Base-by-base conservation (phyloP, 139 green algal genomes). In the Chlamydomonas asymmetrica region DNA sequence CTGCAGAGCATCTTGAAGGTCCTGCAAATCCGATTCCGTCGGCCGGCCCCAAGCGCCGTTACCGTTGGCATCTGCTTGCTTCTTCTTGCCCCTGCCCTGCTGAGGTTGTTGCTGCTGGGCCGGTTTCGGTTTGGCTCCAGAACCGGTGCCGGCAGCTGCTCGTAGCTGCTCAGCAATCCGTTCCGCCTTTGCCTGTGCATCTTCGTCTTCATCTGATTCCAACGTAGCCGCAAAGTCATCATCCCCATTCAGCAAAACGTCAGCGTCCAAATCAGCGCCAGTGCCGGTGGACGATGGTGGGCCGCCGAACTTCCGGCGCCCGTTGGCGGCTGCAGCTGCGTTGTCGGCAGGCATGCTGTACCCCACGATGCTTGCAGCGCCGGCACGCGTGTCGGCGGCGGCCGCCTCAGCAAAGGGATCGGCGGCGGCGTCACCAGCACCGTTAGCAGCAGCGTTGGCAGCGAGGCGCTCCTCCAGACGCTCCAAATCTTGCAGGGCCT, bases 101-200 rank as follows among this genome's bases (percentile, higher is more conserved):
- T 41, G 35, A 62, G 67, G 74, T 57, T 65, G 68, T 63, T 37
- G 60, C 63, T 27, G 27, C 29, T 41, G 68, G 34, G 2, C 43
- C 61, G 4, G 32, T 35, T 7, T 29, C 32, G n/a, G n/a, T n/a
- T n/a, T n/a, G n/a, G n/a, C n/a, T n/a, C n/a, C n/a, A n/a, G n/a
- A n/a, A 7, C 20, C 49, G 31, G 29, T 41, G 38, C 57, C 2
- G 39, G 57, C 31, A 41, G 34, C 67, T 39, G 29, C 71, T 25
- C 4, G n/a, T 5, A 73, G 38, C n/a, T 38, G 48, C 29, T 61
- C 41, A 1, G 34, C 57, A 31, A 85, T 32, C 25, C 79, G 62
- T 63, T 80, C 63, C 16, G 79, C 83, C 76, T 82, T 84, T 5
- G 83, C 76, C 37, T 83, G 69, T 16, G 69, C 80, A 48, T 84